Evolutionary conservation across 2,329 filamentous ascomycete species (phyloP).

Genomic region (Cadophora malorum): DNA sequence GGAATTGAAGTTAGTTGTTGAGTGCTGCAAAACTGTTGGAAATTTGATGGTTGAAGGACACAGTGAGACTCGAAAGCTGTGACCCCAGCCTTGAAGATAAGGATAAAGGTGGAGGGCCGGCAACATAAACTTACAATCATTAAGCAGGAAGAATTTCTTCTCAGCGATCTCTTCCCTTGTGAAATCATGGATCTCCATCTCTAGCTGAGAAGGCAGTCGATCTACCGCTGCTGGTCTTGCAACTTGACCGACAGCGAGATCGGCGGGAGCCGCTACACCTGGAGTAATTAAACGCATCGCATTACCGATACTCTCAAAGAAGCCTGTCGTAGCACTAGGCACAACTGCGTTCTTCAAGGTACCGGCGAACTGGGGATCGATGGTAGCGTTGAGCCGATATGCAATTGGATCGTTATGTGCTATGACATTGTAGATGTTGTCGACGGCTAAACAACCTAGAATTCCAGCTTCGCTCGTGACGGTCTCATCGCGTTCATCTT

Average conservation of each 20-base stretch:
- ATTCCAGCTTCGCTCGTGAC: conserved; percentile 80
- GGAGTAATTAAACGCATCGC: conserved; percentile 68
- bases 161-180: conserved; percentile 90
- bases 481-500: conserved; percentile 59
- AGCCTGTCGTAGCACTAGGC: conserved; percentile 71
- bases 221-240: conserved; percentile 45
- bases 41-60: neutral
- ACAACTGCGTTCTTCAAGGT: conserved; percentile 80
- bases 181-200: conserved; percentile 96
- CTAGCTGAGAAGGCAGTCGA: conserved; percentile 71
- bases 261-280: conserved; percentile 46
- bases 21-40: no score
- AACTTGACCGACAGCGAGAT: conserved; percentile 50
- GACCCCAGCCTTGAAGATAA: no score
- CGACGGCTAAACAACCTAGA: conserved; percentile 90
- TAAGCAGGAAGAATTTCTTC: conserved; percentile 83
- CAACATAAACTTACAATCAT: conserved; percentile 69
- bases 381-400: conserved; percentile 88
- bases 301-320: conserved; percentile 69
- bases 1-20: neutral
- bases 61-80: neutral
- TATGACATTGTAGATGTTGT: conserved; percentile 96
- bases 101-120: neutral
- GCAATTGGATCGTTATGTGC: conserved; percentile 76
- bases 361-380: conserved; percentile 80